phyloP scores from a whole-genome alignment of 2,329 filamentous ascomycete genomes.

The Dendryphion nanum region DNA sequence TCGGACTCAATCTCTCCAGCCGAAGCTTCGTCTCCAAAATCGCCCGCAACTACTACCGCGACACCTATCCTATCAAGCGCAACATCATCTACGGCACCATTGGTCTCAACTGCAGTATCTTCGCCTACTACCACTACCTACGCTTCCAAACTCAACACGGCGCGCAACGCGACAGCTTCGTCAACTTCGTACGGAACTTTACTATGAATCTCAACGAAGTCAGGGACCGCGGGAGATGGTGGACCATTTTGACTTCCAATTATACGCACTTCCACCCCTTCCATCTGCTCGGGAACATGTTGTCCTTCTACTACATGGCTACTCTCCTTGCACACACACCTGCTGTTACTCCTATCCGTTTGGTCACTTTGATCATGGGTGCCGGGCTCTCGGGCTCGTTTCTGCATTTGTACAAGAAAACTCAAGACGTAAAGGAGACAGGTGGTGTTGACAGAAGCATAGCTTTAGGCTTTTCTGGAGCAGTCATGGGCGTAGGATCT shows the following conservation, averaged over 20 bases:
- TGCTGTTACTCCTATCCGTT: constrained; percentile 22
- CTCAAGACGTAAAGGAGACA: constrained; percentile 5
- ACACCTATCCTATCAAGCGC: background rate
- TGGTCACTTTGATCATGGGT: constrained; percentile 29
- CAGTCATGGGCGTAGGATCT: constrained; percentile 41
- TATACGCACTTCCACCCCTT: constrained; percentile 38
- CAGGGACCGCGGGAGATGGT: constrained; percentile 29
- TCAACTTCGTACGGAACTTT: constrained; percentile 31
- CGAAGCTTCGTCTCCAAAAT: background rate
- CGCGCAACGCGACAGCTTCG: background rate
- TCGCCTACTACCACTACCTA: constrained; percentile 36
- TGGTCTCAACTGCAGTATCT: constrained; percentile 42
- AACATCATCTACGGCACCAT: constrained; percentile 37
- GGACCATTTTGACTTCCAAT: constrained; percentile 39
- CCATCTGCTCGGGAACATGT: constrained; percentile 45
- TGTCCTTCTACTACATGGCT: constrained; percentile 41
- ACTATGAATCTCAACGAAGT: constrained; percentile 28
- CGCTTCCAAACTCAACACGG: constrained; percentile 21
- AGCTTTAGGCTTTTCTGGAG: constrained; percentile 41
- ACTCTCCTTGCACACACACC: constrained; percentile 28
- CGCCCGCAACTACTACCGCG: constrained; percentile 8
- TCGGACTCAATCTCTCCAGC: background rate
- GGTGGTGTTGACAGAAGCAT: constrained; percentile 6
- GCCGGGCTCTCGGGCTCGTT: constrained; percentile 26
- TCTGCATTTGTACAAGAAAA: constrained; percentile 2